Base-by-base conservation (phyloP, 2,329 filamentous ascomycete genomes). In the Teratosphaeria pseudoeucalypti region DNA sequence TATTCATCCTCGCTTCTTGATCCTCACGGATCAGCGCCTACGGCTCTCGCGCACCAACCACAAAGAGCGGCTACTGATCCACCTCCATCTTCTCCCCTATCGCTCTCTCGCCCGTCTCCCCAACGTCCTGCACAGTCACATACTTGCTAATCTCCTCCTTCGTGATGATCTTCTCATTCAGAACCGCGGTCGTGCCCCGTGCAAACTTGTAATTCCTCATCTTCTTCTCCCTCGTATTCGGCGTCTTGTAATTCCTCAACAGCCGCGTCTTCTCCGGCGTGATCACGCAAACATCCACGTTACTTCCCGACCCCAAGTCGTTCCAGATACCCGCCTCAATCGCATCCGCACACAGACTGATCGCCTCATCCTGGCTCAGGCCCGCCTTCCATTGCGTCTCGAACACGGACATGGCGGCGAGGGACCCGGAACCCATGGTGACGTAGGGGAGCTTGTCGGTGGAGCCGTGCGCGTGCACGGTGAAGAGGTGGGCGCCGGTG, bases 381-480 rank as follows among this genome's bases (percentile, higher is more conserved):
- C 85, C 78, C 7, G 85, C 79, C 82, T 92, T 90, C 95, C 95
- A 99, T 77, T 87, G 86, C 56, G 92, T 95, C 81, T 99, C 94
- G 72, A 99, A 99, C 57, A 99, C 89, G 34, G 89, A 90, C 94
- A 99, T 99, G 73, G 94, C 94, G 32, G 94, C 94, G 66, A 99
- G 81, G 55, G 90, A 96, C 65, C 94, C 94, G 27, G 89, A 95
- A 58, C 94, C 94, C 94, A 99, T 99, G 65, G 95, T 99, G 67
- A 99, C 95, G 76, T 99, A 99, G 56, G 94, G 94, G 55, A 99
- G 86, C 81, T 97, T 99, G 80, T 99, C 94, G 63, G 94, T 99
- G 71, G 88, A 94, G 66, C 95, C 94, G 81, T 99, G 95, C 61
- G 94, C 94, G 78, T 99, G 94, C 52, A 99, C 94, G 65, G 95